Conservation (phyloP, 768 basidiomycete species). For the Leccinellum albellum region DNA sequence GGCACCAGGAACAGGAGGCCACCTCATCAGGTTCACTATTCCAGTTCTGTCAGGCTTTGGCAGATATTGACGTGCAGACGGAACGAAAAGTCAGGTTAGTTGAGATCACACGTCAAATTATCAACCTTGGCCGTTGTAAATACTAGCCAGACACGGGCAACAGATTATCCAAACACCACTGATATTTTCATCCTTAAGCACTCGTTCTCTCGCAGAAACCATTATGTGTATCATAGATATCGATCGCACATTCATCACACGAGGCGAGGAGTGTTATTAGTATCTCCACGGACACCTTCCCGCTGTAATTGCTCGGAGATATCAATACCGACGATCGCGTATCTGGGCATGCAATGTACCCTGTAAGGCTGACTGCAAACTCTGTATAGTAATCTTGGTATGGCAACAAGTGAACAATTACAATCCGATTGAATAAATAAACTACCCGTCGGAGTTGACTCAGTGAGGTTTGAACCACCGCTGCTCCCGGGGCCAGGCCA, state of each 20-base stretch:
- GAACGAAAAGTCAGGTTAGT: background rate
- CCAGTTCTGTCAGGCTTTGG: background rate
- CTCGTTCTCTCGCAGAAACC: background rate
- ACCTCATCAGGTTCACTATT: background rate
- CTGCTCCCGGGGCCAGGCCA: too few relatives aligned
- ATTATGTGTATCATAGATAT: background rate
- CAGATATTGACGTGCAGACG: slow-evolving; percentile 4
- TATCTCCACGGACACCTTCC: slow-evolving; percentile 3
- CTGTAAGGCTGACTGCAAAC: background rate
- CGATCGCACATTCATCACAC: background rate
- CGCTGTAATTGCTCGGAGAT: slow-evolving; percentile 3
- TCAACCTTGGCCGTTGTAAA: background rate
- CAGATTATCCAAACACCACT: background rate
- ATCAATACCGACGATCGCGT: slow-evolving; percentile 10
- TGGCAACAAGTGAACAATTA: background rate
- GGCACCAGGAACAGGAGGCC: slow-evolving; percentile 22
- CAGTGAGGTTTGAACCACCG: background rate
- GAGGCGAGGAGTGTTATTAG: background rate
- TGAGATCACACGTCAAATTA: background rate
- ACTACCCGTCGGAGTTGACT: background rate
- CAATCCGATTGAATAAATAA: background rate
- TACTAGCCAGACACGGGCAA: background rate
- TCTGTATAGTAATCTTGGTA: background rate
- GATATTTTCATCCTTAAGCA: background rate
- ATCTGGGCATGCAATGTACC: slow-evolving; percentile 11